phyloP scores from a whole-genome alignment of 805 yeast genomes.

The Babjeviella inositovora region DNA sequence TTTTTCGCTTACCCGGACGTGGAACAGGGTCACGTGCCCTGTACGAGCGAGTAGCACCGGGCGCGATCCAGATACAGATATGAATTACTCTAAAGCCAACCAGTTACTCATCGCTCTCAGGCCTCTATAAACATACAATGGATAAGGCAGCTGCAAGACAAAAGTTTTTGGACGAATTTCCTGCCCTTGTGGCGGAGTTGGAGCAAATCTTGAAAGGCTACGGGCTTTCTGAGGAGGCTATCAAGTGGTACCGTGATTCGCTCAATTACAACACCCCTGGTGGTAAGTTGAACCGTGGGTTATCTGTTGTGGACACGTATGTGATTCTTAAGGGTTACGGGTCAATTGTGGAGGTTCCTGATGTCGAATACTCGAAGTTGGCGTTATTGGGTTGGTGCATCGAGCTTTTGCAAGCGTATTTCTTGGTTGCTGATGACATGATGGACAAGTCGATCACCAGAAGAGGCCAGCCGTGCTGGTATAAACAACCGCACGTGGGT shows the following conservation, averaged over 20 bases:
- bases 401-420: constrained; percentile 90
- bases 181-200: constrained; percentile 64
- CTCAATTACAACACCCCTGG: constrained; percentile 86
- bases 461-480: constrained; percentile 99
- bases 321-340: constrained; percentile 54
- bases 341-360: constrained; percentile 38
- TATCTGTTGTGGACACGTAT: constrained; percentile 90
- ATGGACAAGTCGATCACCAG: constrained; percentile 95
- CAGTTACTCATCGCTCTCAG: constrained; percentile 5
- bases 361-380: constrained; percentile 64
- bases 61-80: too few relatives aligned
- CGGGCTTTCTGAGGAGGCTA: constrained; percentile 77
- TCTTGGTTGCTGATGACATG: constrained; percentile 95
- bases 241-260: constrained; percentile 64
- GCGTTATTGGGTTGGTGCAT: constrained; percentile 92
- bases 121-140: constrained; percentile 7
- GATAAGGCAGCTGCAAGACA: constrained; percentile 24
- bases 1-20: too few relatives aligned
- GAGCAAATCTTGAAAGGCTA: constrained; percentile 41
- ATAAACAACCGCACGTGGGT: constrained; percentile 61
- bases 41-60: too few relatives aligned
- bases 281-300: constrained; percentile 92
- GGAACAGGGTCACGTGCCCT: too few relatives aligned
- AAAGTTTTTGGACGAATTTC: constrained; percentile 55
- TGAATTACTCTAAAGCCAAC: too few relatives aligned